A percentile compares a stretch with the other conserved stretches of the same genome.
These are phyloP conservation scores for Clavispora carvajalis DNA, from an alignment of 805 yeast genomes.

Conservation along the genomic window DNA sequence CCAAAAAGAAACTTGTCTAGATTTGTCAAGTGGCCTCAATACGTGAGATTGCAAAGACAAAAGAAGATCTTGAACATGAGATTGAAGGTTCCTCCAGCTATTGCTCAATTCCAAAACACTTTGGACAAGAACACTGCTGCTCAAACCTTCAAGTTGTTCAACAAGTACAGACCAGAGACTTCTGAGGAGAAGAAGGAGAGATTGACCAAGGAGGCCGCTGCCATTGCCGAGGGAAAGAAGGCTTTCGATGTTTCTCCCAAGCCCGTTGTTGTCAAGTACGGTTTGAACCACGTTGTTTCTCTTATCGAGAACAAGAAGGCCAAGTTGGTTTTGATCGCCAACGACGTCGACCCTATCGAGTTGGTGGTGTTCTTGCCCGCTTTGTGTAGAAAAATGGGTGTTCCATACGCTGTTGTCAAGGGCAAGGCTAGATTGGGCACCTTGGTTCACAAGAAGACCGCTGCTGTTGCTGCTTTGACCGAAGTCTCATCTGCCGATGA, in stretches of 20 bases:
- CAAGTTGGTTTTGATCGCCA: slow-evolving; percentile 93
- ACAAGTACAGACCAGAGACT: slow-evolving; percentile 99
- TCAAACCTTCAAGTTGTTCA: slow-evolving; percentile 92
- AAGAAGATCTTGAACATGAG: slow-evolving; percentile 92
- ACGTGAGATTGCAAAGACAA: slow-evolving; percentile 98
- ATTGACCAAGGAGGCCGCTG: slow-evolving; percentile 98
- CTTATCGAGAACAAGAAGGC: slow-evolving; percentile 98
- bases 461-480: slow-evolving; percentile 95
- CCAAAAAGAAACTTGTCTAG: slow-evolving; percentile 95
- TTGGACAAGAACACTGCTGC: slow-evolving; percentile 99
- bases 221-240: slow-evolving; percentile 96
- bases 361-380: slow-evolving; percentile 97
- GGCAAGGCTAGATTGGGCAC: slow-evolving; percentile 99
- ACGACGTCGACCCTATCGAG: slow-evolving; percentile 99
- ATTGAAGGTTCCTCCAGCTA: slow-evolving; percentile 98
- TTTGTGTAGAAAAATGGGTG: slow-evolving; percentile 98
- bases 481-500: slow-evolving; percentile 94
- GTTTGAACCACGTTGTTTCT: slow-evolving; percentile 98
- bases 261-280: slow-evolving; percentile 96
- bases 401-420: slow-evolving; percentile 97
- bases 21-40: slow-evolving; percentile 99
- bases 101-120: slow-evolving; percentile 92
- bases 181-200: slow-evolving; percentile 97
- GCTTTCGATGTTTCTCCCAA: slow-evolving; percentile 94
- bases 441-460: slow-evolving; percentile 93